Evolutionary conservation across 2,329 filamentous ascomycete genomes (phyloP).

Genomic region (Monilinia vaccinii-corymbosi): DNA sequence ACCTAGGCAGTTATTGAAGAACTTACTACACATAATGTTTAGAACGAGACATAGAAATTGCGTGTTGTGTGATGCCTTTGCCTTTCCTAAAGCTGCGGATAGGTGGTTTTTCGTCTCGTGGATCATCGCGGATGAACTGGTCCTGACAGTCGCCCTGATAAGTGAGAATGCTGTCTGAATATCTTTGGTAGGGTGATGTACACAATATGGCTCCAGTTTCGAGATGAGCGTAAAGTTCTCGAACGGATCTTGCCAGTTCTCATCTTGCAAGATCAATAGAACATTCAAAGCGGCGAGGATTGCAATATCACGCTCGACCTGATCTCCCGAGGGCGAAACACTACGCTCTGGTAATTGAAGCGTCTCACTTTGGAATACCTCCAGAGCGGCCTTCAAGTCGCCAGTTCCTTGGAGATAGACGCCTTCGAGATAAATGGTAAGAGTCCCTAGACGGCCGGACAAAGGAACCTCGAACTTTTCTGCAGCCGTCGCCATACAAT

Average conservation of each 20-base stretch:
- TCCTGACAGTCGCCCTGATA: slow-evolving; percentile 58
- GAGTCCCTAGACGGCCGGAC: slow-evolving; percentile 18
- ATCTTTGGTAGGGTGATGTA: slow-evolving; percentile 61
- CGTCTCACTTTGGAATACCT: slow-evolving; percentile 52
- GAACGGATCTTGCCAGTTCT: slow-evolving; percentile 45
- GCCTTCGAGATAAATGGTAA: slow-evolving; percentile 56
- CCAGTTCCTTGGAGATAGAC: slow-evolving; percentile 71
- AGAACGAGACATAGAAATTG: slow-evolving; percentile 77
- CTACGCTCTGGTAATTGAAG: slow-evolving; percentile 43
- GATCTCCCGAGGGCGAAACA: slow-evolving; percentile 33
- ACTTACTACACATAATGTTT: slow-evolving; percentile 72
- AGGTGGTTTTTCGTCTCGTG: slow-evolving; percentile 73
- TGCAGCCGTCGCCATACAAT: slow-evolving; percentile 18
- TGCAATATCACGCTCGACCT: slow-evolving; percentile 52
- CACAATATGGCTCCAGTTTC: slow-evolving; percentile 58
- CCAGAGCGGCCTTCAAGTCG: slow-evolving; percentile 57
- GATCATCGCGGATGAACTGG: slow-evolving; percentile 54
- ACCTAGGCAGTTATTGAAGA: slow-evolving; percentile 52
- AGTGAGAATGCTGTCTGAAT: slow-evolving; percentile 72
- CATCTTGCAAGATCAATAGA: slow-evolving; percentile 63
- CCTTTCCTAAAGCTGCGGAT: slow-evolving; percentile 59
- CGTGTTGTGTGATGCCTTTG: slow-evolving; percentile 61
- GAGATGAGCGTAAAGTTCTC: slow-evolving; percentile 54
- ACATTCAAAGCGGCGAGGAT: slow-evolving; percentile 60
- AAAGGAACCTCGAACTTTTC: slow-evolving; percentile 19